Evolutionary conservation across 208 protist genomes (phyloP).

Genomic region (Blastocrithidia nonstop): DNA sequence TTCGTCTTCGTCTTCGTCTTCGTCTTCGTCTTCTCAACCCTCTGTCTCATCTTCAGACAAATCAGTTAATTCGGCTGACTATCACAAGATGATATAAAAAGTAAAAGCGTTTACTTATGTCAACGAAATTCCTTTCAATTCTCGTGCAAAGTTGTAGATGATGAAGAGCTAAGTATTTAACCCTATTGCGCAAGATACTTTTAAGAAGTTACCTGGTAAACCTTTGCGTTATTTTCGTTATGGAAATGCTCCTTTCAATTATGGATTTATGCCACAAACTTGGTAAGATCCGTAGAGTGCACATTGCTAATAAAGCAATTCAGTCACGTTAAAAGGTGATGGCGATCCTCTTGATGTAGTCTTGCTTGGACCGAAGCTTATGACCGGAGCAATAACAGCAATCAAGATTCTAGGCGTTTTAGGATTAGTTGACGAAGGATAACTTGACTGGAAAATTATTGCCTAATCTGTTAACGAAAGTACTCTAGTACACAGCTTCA

Average conservation of each 20-base stretch:
- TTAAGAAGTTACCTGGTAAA: slow-evolving; percentile 24
- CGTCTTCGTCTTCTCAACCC: background rate
- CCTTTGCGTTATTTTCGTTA: slow-evolving; percentile 73
- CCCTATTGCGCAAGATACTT: slow-evolving; percentile 85
- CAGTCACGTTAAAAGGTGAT: slow-evolving; percentile 57
- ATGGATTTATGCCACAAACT: slow-evolving; percentile 90
- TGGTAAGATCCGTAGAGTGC: slow-evolving; percentile 74
- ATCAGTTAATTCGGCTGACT: background rate
- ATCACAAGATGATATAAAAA: background rate
- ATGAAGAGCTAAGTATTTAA: slow-evolving; percentile 77
- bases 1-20: background rate
- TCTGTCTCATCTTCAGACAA: background rate
- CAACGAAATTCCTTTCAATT: slow-evolving; percentile 80
- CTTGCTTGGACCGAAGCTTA: slow-evolving; percentile 26
- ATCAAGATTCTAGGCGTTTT: slow-evolving; percentile 79
- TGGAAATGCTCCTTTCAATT: slow-evolving; percentile 89
- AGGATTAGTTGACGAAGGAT: slow-evolving; percentile 81
- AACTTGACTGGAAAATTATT: slow-evolving; percentile 90
- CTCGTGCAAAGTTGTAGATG: slow-evolving; percentile 87
- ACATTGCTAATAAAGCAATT: slow-evolving; percentile 16
- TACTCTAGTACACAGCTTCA: no score
- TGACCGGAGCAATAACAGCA: slow-evolving; percentile 22
- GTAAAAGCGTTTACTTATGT: slow-evolving; percentile 60
- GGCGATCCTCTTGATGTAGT: slow-evolving; percentile 86
- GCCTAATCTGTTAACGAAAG: no score